Evolutionary conservation across 1,284 basidiomycete genomes (phyloP), one percentile per base, ranked within the genome.

Genomic region (Pholiota adiposa): DNA sequence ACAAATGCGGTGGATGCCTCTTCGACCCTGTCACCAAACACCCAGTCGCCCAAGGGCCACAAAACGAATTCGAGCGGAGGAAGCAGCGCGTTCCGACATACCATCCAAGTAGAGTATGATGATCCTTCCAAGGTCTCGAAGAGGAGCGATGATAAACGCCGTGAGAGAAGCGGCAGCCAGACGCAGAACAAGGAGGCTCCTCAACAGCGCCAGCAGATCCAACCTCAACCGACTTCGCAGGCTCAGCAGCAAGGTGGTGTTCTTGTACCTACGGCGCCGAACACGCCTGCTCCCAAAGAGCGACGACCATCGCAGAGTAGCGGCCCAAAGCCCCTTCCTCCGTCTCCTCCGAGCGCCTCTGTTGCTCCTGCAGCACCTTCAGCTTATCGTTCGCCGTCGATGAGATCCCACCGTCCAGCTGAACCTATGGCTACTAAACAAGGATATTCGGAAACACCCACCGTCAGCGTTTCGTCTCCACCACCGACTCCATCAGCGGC

Each of bases 31-130:
- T 54, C 67, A 9, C 60, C 68, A 1, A 69, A 70, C 27, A n/a
- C 53, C 4, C 49, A 41, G 21, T 61, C 67, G 9, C 43, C 57
- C 21, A 67, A 69, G 43, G 64, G 67, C 16, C 67, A 70, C 50
- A 69, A 66, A 51, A 43, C 70, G 18, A 72, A 65, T 23, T 64
- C 65, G 23, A 69, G 70, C 31, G 67, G 72, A 18, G 70, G 68
- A 16, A 65, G 67, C 11, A 65, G 69, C 44, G 67, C 67, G 25
- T 76, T 76, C 56, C 72, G 79, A 51, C 94, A 97, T 75, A 97
- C 95, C 2, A 93, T 97, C 41, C 94, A 97, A 73, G 89, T 97
- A 58, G 95, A 97, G 72, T 96, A 96, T 66, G 89, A 89, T 43
- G 81, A 82, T 51, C 68, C 73, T 58, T 49, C 65, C 49, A 76